Evolutionary conservation across 2,329 filamentous ascomycete genomes (phyloP).

Genomic region (Sporothrix euskadiensis): DNA sequence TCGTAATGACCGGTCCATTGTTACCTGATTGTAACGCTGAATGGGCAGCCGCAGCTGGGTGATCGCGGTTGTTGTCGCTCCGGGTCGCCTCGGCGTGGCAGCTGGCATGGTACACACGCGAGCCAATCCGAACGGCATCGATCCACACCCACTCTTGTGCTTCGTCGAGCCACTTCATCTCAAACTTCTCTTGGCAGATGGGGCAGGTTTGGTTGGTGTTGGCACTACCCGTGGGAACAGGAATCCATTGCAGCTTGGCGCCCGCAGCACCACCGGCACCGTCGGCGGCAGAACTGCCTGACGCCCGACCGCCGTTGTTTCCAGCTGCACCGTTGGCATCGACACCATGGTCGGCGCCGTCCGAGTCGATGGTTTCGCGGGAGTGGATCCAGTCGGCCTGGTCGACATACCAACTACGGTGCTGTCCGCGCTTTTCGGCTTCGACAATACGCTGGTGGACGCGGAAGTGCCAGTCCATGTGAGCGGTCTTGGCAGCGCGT

Average conservation of each 20-base stretch:
- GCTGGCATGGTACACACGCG: conserved; percentile 82
- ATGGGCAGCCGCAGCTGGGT: conserved; percentile 31
- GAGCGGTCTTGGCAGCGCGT: conserved; percentile 80
- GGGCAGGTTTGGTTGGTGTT: conserved; percentile 79
- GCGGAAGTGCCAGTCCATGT: conserved; percentile 98
- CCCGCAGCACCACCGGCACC: conserved; percentile 37
- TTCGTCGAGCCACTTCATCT: conserved; percentile 87
- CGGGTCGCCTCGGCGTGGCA: conserved; percentile 82
- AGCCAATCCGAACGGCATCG: conserved; percentile 77
- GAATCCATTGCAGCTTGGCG: conserved; percentile 68
- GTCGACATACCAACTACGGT: conserved; percentile 93
- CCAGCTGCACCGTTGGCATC: conserved; percentile 32
- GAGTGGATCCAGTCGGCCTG: conserved; percentile 91
- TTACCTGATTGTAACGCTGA: conserved; percentile 24
- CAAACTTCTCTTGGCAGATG: conserved; percentile 94
- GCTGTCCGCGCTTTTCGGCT: conserved; percentile 79
- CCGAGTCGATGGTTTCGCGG: conserved; percentile 73
- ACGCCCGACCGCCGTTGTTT: not conserved
- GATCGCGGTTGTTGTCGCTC: conserved; percentile 49
- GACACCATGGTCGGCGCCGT: conserved; percentile 44
- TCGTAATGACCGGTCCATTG: not conserved
- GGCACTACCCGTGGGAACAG: conserved; percentile 75
- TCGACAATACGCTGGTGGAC: conserved; percentile 88
- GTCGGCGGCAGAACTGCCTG: conserved; percentile 33
- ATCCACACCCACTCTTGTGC: conserved; percentile 97